phyloP scores from a whole-genome alignment of 306 rosid species.

The Bauhinia variegata region DNA sequence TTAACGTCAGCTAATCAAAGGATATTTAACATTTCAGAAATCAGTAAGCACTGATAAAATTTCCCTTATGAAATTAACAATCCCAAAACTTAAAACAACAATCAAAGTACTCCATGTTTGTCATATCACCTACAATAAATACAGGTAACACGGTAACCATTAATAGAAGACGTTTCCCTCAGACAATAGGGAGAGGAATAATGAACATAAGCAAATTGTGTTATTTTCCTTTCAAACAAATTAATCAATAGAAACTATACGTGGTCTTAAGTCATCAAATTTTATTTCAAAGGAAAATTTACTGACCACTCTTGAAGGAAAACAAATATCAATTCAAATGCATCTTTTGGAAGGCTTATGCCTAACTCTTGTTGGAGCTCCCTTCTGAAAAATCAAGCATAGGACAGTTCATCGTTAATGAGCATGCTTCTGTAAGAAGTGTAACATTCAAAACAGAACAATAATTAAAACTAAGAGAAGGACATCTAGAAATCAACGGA shows the following conservation, averaged over 20 bases:
- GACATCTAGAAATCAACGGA: neutral
- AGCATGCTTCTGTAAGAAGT: conserved; percentile 3
- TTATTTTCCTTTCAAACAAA: neutral
- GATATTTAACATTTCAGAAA: conserved; percentile 9
- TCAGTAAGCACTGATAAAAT: neutral
- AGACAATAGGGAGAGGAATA: neutral
- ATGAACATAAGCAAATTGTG: neutral
- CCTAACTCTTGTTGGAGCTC: conserved; percentile 97
- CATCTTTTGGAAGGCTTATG: conserved; percentile 78
- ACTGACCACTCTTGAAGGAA: conserved; percentile 82
- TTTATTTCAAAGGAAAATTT: neutral
- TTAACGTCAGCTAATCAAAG: conserved; percentile 33
- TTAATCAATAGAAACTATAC: too few species aligned
- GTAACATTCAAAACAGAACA: neutral
- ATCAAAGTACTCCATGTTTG: neutral
- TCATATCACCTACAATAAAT: too few species aligned
- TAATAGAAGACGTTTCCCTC: neutral
- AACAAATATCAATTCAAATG: conserved; percentile 79
- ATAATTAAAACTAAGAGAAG: neutral
- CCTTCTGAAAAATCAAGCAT: conserved; percentile 63
- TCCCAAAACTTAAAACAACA: neutral
- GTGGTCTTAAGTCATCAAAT: neutral
- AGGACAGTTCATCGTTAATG: conserved; percentile 20
- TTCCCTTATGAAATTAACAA: neutral
- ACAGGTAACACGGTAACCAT: neutral